Conservation (phyloP, 805 yeast genomes). For the Saturnispora besseyi region DNA sequence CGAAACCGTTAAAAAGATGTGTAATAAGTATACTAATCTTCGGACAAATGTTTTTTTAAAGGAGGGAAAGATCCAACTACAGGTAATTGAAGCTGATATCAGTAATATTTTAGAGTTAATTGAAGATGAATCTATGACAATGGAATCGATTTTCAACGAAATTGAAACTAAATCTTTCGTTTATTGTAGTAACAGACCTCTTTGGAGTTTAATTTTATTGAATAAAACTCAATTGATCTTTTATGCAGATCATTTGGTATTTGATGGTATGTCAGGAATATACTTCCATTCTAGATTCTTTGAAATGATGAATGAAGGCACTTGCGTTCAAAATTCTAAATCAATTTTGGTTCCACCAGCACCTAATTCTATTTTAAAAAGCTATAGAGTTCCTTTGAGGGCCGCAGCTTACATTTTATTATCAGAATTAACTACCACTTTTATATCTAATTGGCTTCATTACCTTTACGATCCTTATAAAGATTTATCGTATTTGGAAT, state of each 20-base stretch:
- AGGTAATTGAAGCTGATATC: conserved; percentile 6
- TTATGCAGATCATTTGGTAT: conserved; percentile 26
- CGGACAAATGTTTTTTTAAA: not conserved
- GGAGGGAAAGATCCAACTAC: not conserved
- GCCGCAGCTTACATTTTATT: not conserved
- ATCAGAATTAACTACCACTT: not conserved
- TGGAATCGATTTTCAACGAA: conserved; percentile 6
- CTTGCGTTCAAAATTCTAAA: not conserved
- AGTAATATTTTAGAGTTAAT: conserved; percentile 15
- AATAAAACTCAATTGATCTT: conserved; percentile 14
- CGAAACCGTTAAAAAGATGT: conserved; percentile 7
- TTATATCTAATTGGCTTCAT: not conserved
- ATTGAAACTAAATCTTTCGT: not conserved
- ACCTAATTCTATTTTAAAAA: not conserved
- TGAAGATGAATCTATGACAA: conserved; percentile 5
- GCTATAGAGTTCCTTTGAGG: not conserved
- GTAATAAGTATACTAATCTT: conserved; percentile 6
- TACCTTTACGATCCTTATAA: conserved; percentile 1
- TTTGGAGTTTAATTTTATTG: conserved; percentile 15
- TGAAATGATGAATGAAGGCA: not conserved
- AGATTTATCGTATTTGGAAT: not conserved
- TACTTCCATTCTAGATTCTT: conserved; percentile 21
- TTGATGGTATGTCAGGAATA: conserved; percentile 29
- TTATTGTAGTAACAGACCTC: conserved; percentile 9
- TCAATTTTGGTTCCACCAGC: not conserved